Base-by-base conservation (phyloP, 2,329 filamentous ascomycete species). In the Coniella vitis region DNA sequence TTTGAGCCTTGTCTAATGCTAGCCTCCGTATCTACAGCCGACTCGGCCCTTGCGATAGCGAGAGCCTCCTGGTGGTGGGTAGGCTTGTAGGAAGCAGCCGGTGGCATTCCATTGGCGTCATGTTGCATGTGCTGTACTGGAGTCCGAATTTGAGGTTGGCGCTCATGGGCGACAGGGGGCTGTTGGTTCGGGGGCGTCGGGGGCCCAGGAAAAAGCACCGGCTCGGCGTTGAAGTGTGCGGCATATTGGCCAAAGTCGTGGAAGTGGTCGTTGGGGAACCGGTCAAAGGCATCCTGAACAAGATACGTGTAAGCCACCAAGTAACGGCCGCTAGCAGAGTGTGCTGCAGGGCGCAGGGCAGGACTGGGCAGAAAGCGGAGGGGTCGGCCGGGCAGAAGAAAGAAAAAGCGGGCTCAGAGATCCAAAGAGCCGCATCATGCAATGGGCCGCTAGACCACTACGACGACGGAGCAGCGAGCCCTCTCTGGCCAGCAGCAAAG, bases 121-220 rank as follows among this genome's bases (percentile, higher is more conserved):
- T 63, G 35, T 71, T 67, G 42, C 25, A 29, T 5, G 10, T 29
- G 25, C 25, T 29, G 25, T 5, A 10, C 25, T 29, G 5, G 25
- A 29, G 25, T 10, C 25, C n/a, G n/a, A n/a, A n/a, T n/a, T n/a
- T 29, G 25, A 10, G 25, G 25, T 10, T 29, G 25, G 25, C 84
- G 13, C 79, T 96, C 20, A 89, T 98, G 83, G 91, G 91, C 0
- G 68, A 76, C 40, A 21, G 17, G 12, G 78, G 69, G 17, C 55
- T 82, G 2, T 53, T 84, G 13, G 86, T 68, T 71, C 4, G 76
- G 76, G 16, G 75, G 76, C 10, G 75, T 78, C 2, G 75, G 74
- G 25, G 76, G 75, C 3, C 71, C 68, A 7, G 71, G 69, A 49
- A 73, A 69, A 40, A 64, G 53, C 37, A 25, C 29, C 16, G 65